Evolutionary conservation across 75 land plant genomes (phyloP).

Genomic region (Selaginella moellendorffii): DNA sequence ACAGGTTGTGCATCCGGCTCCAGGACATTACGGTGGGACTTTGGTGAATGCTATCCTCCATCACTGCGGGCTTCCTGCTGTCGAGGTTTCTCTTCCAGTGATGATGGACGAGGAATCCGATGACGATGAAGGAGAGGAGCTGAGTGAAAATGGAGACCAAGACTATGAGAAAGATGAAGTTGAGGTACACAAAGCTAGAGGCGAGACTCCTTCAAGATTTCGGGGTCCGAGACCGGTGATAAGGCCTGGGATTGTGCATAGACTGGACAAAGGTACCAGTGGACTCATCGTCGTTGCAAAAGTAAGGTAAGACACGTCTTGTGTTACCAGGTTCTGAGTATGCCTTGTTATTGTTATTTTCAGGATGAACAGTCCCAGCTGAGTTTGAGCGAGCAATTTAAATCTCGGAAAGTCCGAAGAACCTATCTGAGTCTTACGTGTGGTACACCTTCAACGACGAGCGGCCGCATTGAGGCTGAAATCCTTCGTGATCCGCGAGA

Average conservation of each 20-base stretch:
- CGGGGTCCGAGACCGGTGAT: conserved; percentile 26
- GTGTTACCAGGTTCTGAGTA: not conserved
- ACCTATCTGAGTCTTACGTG: conserved; percentile 69
- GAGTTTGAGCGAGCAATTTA: conserved; percentile 79
- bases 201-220: not conserved
- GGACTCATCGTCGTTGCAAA: conserved; percentile 98
- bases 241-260: conserved; percentile 96
- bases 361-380: conserved; percentile 92
- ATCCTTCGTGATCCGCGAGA: conserved; percentile 80
- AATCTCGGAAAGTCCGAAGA: conserved; percentile 51
- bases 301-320: conserved; percentile 25
- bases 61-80: conserved; percentile 75
- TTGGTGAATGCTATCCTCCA: conserved; percentile 89
- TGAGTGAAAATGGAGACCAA: not conserved
- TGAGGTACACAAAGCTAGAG: not conserved
- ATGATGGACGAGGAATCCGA: conserved; percentile 37
- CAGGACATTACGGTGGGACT: conserved; percentile 80
- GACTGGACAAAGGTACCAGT: conserved; percentile 96
- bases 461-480: conserved; percentile 67
- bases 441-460: conserved; percentile 49
- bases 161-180: not conserved
- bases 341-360: not conserved
- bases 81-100: conserved; percentile 26
- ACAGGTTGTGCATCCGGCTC: conserved; percentile 98
- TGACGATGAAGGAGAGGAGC: not conserved